These are phyloP conservation scores for Verticillium albo-atrum DNA, from an alignment of 2,329 filamentous ascomycete genomes.

Conservation along the genomic window DNA sequence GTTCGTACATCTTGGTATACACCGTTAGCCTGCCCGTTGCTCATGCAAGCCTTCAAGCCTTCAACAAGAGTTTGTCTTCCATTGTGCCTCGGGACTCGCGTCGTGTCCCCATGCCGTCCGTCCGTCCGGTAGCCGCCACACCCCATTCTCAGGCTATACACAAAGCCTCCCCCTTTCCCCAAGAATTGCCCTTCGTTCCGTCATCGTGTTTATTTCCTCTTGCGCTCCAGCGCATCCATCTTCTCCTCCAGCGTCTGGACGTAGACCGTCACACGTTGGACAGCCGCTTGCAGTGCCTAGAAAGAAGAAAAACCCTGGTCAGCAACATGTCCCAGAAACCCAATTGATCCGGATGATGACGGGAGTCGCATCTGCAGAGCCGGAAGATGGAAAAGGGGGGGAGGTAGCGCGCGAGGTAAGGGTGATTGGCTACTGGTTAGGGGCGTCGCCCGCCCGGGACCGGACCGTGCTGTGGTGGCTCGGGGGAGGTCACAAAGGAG, in stretches of 20 bases:
- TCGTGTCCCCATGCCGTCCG: not conserved
- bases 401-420: not conserved
- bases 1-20: not conserved
- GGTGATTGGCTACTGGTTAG: constrained; percentile 2
- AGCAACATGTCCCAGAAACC: not conserved
- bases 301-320: not conserved
- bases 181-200: not conserved
- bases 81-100: not conserved
- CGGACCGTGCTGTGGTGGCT: not conserved
- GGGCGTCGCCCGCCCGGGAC: not conserved
- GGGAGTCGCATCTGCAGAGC: not conserved
- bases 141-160: not conserved
- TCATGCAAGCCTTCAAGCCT: not conserved
- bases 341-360: not conserved
- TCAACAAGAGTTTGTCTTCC: not conserved
- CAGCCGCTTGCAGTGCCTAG: constrained; percentile 81
- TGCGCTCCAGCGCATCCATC: constrained; percentile 59
- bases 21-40: not conserved
- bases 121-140: not conserved
- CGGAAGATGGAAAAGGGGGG: not conserved
- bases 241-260: constrained; percentile 78
- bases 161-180: not conserved
- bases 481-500: not conserved
- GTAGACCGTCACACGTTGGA: constrained; percentile 81
- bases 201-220: constrained; percentile 54